Evolutionary conservation across 1,284 basidiomycete genomes (phyloP), one percentile per base, ranked within the genome.

Genomic region (Naganishia sp.): DNA sequence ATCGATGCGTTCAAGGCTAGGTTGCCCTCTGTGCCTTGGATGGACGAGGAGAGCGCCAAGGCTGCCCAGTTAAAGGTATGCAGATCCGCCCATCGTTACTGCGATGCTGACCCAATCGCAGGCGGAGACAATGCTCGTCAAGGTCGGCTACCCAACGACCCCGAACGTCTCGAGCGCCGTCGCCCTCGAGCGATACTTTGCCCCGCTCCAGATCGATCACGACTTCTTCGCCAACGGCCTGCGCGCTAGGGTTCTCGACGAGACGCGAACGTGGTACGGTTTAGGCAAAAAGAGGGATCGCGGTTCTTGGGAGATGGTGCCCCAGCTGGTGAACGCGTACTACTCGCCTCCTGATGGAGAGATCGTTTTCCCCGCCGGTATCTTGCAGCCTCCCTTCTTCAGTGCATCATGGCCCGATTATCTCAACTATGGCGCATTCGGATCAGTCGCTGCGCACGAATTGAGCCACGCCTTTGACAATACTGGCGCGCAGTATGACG

Each of bases 371-470:
- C 94, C 95, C 4, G 95, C 95, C 16, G 95, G 95, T 46, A 94
- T 98, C 74, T 81, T 98, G 49, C 92, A 90, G 73, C 88, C 90
- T 2, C 94, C 94, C 0, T 98, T 95, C 86, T 98, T 96, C 83
- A 86, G 86, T 15, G 82, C 86, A 64, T 82, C 87, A 67, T 96
- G 92, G 92, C 90, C 77, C 25, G 81, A 73, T n/a, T 95, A 96
- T 78, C 82, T 98, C 67, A 86, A 88, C 57, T 97, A 94, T 72
- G 95, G 94, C 44, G 87, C 92, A 2, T 94, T 96, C 74, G 94
- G 92, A 25, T 86, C 89, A 57, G 88, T 94, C 16, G 92, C 92
- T 13, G 86, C 91, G 0, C 94, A 96, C 75, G 94, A 96, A 77
- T 81, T 96, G 57, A 91, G 49, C 21, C 71, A 69, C 50, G 69